Conservation (phyloP, 805 yeast genomes). For the Metschnikowia baotianmanensis region DNA sequence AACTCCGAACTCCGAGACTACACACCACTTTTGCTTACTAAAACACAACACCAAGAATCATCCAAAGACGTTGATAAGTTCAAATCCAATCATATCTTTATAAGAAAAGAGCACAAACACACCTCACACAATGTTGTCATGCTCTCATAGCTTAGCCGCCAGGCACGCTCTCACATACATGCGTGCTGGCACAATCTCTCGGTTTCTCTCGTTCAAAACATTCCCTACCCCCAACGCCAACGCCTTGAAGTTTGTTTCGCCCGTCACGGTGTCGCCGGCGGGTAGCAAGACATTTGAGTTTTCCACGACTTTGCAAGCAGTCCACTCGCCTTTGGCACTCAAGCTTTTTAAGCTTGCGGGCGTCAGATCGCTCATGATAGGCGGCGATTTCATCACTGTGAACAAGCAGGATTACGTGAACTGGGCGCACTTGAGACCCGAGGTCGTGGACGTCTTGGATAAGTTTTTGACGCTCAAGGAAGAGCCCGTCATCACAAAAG, state of each 20-base stretch:
- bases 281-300: slow-evolving; percentile 50
- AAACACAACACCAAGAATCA: no score
- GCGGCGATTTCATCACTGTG: slow-evolving; percentile 70
- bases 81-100: no score
- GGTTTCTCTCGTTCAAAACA: slow-evolving; percentile 42
- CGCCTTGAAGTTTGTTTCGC: slow-evolving; percentile 64
- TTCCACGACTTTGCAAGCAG: slow-evolving; percentile 51
- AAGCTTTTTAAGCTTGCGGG: slow-evolving; percentile 59
- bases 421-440: slow-evolving; percentile 59
- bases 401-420: slow-evolving; percentile 59
- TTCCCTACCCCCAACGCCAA: slow-evolving; percentile 71
- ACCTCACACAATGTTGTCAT: slow-evolving; percentile 9
- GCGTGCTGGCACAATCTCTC: slow-evolving; percentile 2
- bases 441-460: slow-evolving; percentile 64
- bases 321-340: slow-evolving; percentile 62
- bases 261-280: slow-evolving; percentile 48
- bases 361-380: slow-evolving; percentile 70
- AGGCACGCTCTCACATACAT: slow-evolving; percentile 6
- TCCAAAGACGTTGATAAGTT: no score
- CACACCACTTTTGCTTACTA: no score
- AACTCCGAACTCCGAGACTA: no score
- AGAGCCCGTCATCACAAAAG: slow-evolving; percentile 42
- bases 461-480: slow-evolving; percentile 36
- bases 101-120: no score
- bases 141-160: slow-evolving; percentile 5